These are phyloP conservation scores for Solanum hybrid DNA, from an alignment of 305 asterid species.

Conservation along the genomic window DNA sequence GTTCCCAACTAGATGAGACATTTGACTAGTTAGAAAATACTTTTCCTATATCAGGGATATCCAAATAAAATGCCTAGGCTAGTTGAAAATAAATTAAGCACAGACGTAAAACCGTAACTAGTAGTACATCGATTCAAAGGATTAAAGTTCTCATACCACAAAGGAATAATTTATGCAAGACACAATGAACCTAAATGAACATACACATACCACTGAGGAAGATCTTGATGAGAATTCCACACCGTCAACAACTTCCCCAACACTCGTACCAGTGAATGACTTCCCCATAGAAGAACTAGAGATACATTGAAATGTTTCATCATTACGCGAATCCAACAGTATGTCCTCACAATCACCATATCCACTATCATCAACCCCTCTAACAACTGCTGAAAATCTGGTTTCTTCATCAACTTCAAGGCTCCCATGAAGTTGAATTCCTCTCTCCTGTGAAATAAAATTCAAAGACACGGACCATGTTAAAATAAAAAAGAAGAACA, in stretches of 20 bases:
- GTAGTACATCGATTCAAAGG: background rate
- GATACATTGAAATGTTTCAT: conserved; percentile 75
- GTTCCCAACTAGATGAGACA: background rate
- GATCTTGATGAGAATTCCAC: conserved; percentile 34
- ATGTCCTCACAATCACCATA: conserved; percentile 61
- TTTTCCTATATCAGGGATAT: background rate
- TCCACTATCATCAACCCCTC: conserved; percentile 75
- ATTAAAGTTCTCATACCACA: background rate
- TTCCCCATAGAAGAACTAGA: conserved; percentile 31
- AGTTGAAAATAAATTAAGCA: background rate
- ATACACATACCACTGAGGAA: conserved; percentile 35
- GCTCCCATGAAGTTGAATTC: conserved; percentile 52
- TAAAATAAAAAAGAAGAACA: conserved; percentile 4
- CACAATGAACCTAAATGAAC: background rate
- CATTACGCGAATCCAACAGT: conserved; percentile 55
- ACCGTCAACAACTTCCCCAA: conserved; percentile 27
- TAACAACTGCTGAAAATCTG: conserved; percentile 67
- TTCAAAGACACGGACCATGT: conserved; percentile 2
- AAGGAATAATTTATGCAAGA: background rate
- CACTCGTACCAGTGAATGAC: conserved; percentile 24
- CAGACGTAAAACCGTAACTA: background rate
- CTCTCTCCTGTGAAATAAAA: conserved; percentile 65
- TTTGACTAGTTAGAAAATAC: background rate
- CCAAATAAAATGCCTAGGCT: background rate
- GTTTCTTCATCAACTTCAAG: conserved; percentile 90